Base-by-base conservation (phyloP, 1,284 basidiomycete species). In the Apiotrichum porosum region DNA sequence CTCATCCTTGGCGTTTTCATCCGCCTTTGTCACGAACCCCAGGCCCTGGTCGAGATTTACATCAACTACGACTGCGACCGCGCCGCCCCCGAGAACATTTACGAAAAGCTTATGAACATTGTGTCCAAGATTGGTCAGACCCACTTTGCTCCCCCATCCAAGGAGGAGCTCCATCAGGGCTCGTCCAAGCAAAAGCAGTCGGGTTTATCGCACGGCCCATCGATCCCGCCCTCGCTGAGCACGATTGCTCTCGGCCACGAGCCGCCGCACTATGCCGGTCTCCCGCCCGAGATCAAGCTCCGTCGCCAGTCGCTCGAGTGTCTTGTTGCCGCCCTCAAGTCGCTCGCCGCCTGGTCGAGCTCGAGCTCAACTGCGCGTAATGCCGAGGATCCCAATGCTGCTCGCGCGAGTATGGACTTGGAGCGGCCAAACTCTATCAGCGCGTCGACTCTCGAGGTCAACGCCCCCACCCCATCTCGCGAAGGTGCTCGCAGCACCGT, bases 1-100 rank as follows among this genome's bases (percentile, higher is more conserved):
- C 83, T 90, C 42, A 86, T 97, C 47, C 79, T 97, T 42, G 83
- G 82, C 35, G 89, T 93, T 80, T 74, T 93, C 44, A 84, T 86
- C 23, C 82, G 87, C 39, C 76, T 97, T 14, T 92, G 87, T 64
- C 86, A 93, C 69, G 92, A 97, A 63, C 91, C 93, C 1, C 93
- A 97, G 69, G 91, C 92, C 8, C 77, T 97, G 15, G 93, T 97
- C 21, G 93, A 97, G 69, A 84, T 97, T 49, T 97, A 97, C 74
- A 83, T 97, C 71, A 97, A 97, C 72, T 97, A 97, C 66, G 93
- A 97, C 64, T 97, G 93, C 67, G 93, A 97, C 66, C 83, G 88
- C 55, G 83, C 89, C 47, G 88, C 91, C 5, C 80, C 81, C 8
- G 93, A 94, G 65, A 97, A 97, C 73, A 93, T 97, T 49, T 97